Conservation (phyloP, 2,329 filamentous ascomycete genomes). For the Colletotrichum karsti region DNA sequence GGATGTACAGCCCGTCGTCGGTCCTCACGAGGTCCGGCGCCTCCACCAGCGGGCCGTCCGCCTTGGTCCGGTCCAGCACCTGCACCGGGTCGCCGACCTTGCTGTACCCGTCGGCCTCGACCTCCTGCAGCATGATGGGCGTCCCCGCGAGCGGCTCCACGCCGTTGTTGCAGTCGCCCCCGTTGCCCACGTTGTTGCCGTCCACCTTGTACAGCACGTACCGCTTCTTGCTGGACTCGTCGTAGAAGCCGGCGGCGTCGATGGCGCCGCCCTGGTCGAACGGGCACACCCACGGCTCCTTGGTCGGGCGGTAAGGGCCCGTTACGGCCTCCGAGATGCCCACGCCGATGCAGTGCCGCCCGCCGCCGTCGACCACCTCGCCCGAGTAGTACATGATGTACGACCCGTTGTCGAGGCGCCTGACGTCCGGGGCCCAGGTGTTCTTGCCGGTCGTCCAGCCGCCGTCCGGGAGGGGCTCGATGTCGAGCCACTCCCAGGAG, state of each 20-base stretch:
- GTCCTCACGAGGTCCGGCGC: slow-evolving; percentile 63
- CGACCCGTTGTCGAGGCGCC: slow-evolving; percentile 53
- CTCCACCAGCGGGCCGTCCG: slow-evolving; percentile 66
- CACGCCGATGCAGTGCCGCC: slow-evolving; percentile 66
- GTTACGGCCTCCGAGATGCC: slow-evolving; percentile 55
- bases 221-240: slow-evolving; percentile 57
- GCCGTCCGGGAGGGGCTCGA: slow-evolving; percentile 63
- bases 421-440: slow-evolving; percentile 71
- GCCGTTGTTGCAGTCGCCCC: slow-evolving; percentile 56
- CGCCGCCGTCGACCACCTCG: slow-evolving; percentile 44
- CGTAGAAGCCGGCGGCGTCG: slow-evolving; percentile 67
- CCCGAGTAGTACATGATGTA: slow-evolving; percentile 71
- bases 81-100: slow-evolving; percentile 56
- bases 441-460: slow-evolving; percentile 62
- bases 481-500: slow-evolving; percentile 55
- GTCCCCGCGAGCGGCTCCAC: slow-evolving; percentile 52
- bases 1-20: slow-evolving; percentile 59
- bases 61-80: slow-evolving; percentile 53
- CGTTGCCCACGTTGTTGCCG: slow-evolving; percentile 61
- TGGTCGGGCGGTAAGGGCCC: slow-evolving; percentile 61
- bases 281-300: slow-evolving; percentile 61
- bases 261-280: slow-evolving; percentile 66
- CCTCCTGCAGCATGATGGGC: slow-evolving; percentile 65
- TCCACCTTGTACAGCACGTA: slow-evolving; percentile 75
- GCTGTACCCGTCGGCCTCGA: slow-evolving; percentile 60